These are phyloP conservation scores for Magnolia changhungtana DNA, from an alignment of 164 flowering plant species.

Conservation along the genomic window DNA sequence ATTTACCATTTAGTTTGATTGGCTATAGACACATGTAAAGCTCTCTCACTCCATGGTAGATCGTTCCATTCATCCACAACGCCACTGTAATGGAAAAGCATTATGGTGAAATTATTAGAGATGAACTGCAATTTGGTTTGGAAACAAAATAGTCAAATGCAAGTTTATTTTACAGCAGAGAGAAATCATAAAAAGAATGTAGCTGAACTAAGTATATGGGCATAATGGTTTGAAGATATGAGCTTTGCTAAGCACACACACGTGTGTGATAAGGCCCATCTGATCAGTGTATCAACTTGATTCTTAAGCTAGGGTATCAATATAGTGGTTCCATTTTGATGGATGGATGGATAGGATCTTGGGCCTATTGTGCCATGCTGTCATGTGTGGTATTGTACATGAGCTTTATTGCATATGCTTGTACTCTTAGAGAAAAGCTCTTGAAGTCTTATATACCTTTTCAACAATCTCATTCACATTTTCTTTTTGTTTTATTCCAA, in stretches of 20 bases:
- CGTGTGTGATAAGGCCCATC: no score
- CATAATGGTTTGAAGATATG: not conserved
- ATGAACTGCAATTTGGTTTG: constrained; percentile 53
- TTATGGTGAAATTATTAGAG: constrained; percentile 49
- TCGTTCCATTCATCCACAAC: constrained; percentile 68
- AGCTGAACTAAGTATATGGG: not conserved
- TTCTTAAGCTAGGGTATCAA: no score
- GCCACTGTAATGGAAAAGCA: constrained; percentile 92
- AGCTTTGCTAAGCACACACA: no score
- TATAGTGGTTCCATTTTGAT: no score
- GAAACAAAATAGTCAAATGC: not conserved
- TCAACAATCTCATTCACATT: constrained; percentile 53
- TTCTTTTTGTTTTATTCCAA: no score
- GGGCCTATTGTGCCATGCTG: no score
- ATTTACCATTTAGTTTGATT: constrained; percentile 86
- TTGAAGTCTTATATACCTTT: constrained; percentile 43
- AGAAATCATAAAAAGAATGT: not conserved
- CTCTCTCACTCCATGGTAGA: constrained; percentile 56
- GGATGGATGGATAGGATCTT: no score
- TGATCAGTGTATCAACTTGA: no score
- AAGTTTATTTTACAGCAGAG: not conserved
- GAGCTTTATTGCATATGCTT: no score
- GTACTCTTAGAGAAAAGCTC: no score
- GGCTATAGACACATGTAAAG: constrained; percentile 63
- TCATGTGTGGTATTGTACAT: no score